phyloP scores from a whole-genome alignment of 148 eudicot species.

The Vaccinium darrowii region DNA sequence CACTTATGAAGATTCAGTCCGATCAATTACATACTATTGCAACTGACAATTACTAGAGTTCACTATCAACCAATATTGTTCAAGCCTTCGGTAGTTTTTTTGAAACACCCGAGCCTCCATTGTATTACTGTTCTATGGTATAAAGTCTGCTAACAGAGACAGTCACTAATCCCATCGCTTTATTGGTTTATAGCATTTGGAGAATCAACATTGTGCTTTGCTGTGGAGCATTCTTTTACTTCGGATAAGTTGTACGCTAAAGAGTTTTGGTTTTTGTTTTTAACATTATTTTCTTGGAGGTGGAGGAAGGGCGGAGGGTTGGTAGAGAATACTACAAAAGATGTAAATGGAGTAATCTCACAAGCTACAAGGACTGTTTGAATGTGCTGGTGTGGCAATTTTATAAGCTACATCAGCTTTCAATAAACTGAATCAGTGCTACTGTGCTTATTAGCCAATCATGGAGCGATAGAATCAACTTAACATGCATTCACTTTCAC shows the following conservation, averaged over 20 bases:
- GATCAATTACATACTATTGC: neutral
- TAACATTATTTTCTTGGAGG: neutral
- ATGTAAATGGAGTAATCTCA: neutral
- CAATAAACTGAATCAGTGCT: neutral
- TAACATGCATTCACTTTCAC: neutral
- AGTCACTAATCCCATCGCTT: neutral
- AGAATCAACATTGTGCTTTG: neutral
- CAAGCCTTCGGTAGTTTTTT: neutral
- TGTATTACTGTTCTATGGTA: neutral
- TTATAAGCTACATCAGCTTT: neutral
- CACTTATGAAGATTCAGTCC: neutral
- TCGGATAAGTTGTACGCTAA: neutral
- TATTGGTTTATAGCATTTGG: neutral
- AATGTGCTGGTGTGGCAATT: neutral
- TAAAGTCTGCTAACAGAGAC: neutral
- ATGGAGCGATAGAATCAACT: neutral
- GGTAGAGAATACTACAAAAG: neutral
- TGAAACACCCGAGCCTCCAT: neutral
- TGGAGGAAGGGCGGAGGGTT: neutral
- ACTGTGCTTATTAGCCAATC: constrained; percentile 6
- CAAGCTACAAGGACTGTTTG: neutral
- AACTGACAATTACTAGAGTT: neutral
- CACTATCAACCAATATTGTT: neutral
- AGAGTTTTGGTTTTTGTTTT: neutral
- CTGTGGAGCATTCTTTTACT: neutral